Evolutionary conservation across 148 eudicot genomes (phyloP), one percentile per base, ranked within the genome.

Genomic region (Diospyros lotus): DNA sequence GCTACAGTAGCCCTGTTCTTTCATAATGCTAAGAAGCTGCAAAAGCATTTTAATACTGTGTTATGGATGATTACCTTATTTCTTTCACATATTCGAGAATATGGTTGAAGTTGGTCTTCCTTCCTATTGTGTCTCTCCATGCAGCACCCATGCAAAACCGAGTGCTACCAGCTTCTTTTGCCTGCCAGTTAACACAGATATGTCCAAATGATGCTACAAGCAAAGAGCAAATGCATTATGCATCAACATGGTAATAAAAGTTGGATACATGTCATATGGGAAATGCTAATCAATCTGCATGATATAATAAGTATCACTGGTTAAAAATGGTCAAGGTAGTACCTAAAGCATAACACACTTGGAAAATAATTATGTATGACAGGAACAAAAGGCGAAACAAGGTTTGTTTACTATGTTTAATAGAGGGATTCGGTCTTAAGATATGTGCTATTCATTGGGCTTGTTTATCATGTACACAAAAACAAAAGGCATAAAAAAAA

Each of bases 81-180:
- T 96, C 99, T 84, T 96, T 96, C 51, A 96, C 99, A 85, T 93
- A 93, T 53, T 88, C 99, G 74, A 96, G 94, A 83, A 96, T 93
- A 63, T 93, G 93, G 53, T 88, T 96, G 87, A 96, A 93, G 82
- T 93, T 96, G 68, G 99, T 96, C 80, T 96, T 96, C 86, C 99
- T 86, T 74, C 99, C 99, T 51, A 89, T 73, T 2, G 98, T 93
- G 76, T 96, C 99, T 82, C 99, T 91, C 99, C 99, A 96, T 59
- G 99, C 99, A 81, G 98, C 99, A 81, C 99, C 99, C 98, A 96
- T 96, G 79, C 99, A 96, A 77, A 93, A 96, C 63, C 98, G 89
- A 56, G 99, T 96, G 73, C 98, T 96, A 55, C 99, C 99, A 72
- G 93, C 99, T 78, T 96, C 97, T 85, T 96, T 96, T 71, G 99